Percentiles rank a stretch among this genome's conserved stretches.
phyloP scores from a whole-genome alignment of 257 asterid genomes.

The Rehmannia glutinosa region DNA sequence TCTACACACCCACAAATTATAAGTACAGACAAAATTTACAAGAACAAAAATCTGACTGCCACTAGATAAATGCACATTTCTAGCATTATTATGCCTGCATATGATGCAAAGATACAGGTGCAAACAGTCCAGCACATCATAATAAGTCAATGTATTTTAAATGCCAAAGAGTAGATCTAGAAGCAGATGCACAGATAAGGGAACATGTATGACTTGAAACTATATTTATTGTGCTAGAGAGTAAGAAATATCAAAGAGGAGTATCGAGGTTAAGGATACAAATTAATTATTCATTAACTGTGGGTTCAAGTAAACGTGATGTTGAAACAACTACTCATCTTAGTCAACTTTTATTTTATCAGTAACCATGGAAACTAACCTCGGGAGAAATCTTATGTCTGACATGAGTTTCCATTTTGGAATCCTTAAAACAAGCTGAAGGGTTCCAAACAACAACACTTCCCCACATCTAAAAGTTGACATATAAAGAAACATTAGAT shows the following conservation, averaged over 20 bases:
- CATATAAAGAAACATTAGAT: slow-evolving; percentile 15
- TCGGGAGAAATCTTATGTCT: slow-evolving; percentile 58
- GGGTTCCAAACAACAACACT: slow-evolving; percentile 93
- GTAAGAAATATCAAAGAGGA: background rate
- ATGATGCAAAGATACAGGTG: background rate
- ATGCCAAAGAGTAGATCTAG: background rate
- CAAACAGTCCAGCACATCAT: background rate
- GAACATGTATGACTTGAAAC: background rate
- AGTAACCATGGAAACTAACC: slow-evolving; percentile 39
- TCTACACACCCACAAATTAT: background rate
- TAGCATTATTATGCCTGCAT: background rate
- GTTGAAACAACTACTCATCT: background rate
- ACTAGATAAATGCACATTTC: background rate
- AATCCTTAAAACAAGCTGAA: slow-evolving; percentile 53
- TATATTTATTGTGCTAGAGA: background rate
- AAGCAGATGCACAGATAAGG: background rate
- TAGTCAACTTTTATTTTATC: background rate
- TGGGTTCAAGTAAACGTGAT: background rate
- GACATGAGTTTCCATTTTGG: slow-evolving; percentile 31
- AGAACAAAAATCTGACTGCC: background rate
- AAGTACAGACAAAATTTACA: background rate
- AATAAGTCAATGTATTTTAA: background rate
- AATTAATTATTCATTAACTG: background rate
- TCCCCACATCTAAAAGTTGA: slow-evolving; percentile 87
- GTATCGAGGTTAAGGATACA: background rate